Percentiles rank a stretch among this genome's conserved stretches.
These are phyloP conservation scores for Eimeria acervulina DNA, from an alignment of 169 alveolate genomes.

Conservation along the genomic window DNA sequence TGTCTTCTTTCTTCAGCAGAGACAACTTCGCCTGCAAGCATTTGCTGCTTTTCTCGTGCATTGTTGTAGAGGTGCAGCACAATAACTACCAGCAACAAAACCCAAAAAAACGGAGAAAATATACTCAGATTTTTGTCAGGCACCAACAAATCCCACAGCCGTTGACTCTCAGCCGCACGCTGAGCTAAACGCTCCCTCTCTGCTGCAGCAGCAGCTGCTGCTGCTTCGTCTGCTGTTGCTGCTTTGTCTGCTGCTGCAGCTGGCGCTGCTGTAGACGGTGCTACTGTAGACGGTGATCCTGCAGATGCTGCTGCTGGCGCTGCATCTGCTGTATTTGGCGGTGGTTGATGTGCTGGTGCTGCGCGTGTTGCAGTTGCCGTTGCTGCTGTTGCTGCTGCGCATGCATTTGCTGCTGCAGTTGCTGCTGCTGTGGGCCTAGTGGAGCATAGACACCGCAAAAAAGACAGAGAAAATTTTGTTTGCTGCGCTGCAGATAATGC, in stretches of 20 bases:
- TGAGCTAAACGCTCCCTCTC: not conserved
- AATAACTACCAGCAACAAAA: not conserved
- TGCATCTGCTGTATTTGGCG: too few species aligned
- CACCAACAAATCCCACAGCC: conserved; percentile 22
- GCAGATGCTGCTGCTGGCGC: too few species aligned
- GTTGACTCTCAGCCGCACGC: not conserved
- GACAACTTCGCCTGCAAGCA: not conserved
- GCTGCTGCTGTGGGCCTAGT: too few species aligned
- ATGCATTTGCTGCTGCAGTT: too few species aligned
- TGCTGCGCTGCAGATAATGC: not conserved
- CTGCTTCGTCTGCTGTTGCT: not conserved
- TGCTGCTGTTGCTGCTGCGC: too few species aligned
- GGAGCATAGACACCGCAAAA: not conserved
- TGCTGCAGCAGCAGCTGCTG: not conserved
- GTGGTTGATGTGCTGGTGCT: too few species aligned
- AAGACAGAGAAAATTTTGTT: not conserved
- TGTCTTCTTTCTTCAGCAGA: conserved; percentile 2
- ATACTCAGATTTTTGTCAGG: not conserved
- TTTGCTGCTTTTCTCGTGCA: not conserved
- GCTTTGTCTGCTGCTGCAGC: not conserved
- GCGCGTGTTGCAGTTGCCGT: too few species aligned
- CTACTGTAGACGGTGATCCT: not conserved
- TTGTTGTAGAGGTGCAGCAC: conserved; percentile 1
- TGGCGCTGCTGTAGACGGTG: not conserved
- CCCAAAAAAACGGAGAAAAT: not conserved